These are phyloP conservation scores for Phialocephala sp. DNA, from an alignment of 2,329 filamentous ascomycete species.

Conservation along the genomic window DNA sequence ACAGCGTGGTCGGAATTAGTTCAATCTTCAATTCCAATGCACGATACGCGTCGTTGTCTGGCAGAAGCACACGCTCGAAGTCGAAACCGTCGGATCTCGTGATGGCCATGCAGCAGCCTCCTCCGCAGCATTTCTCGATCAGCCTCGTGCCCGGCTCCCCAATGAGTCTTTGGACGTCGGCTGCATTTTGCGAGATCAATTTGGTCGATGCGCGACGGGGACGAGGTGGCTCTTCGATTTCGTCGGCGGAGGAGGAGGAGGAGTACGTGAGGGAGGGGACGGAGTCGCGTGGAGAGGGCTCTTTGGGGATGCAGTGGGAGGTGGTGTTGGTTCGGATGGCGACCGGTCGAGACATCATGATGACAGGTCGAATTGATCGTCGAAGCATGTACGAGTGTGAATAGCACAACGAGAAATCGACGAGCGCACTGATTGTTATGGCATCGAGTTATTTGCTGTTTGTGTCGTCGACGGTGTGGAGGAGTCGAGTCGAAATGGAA, in stretches of 20 bases:
- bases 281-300: constrained; percentile 52
- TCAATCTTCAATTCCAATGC: constrained; percentile 79
- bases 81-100: constrained; percentile 52
- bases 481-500: background rate
- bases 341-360: constrained; percentile 39
- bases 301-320: constrained; percentile 42
- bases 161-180: constrained; percentile 67
- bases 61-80: constrained; percentile 61
- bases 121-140: constrained; percentile 67
- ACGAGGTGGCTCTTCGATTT: constrained; percentile 52
- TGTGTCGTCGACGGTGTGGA: background rate
- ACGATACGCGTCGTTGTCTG: constrained; percentile 84
- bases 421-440: constrained; percentile 20
- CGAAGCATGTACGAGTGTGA: constrained; percentile 25
- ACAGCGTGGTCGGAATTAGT: constrained; percentile 75
- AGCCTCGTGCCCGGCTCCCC: constrained; percentile 67
- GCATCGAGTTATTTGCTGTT: constrained; percentile 21
- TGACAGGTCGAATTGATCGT: constrained; percentile 16
- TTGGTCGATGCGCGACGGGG: constrained; percentile 71
- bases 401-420: constrained; percentile 1
- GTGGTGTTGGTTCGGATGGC: constrained; percentile 38
- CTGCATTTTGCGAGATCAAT: constrained; percentile 67
- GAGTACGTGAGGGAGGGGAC: constrained; percentile 68
- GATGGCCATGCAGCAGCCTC: constrained; percentile 64
- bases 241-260: constrained; percentile 60